A percentile compares a stretch with the other conserved stretches of the same genome.
Conservation (phyloP, 441 rosid genomes). For the Biscutella auriculata region DNA sequence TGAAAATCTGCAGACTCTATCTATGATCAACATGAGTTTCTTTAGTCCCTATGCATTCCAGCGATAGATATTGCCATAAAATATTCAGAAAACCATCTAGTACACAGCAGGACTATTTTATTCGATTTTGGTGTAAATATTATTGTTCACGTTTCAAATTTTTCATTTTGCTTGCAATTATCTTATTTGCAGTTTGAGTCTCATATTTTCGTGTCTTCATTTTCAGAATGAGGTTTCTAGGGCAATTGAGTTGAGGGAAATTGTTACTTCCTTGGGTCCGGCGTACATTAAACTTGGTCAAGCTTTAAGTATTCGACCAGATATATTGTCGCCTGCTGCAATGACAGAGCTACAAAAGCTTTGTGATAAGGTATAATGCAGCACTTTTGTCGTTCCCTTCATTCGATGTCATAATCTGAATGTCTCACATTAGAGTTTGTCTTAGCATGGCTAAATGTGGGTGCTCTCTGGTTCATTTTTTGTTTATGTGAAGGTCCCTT, state of each 20-base stretch:
- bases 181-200: background rate
- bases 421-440: background rate
- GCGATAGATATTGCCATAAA: background rate
- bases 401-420: background rate
- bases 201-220: background rate
- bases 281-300: conserved; percentile 96
- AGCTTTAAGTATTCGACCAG: conserved; percentile 96
- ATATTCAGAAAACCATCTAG: background rate
- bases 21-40: background rate
- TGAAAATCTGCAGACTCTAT: background rate
- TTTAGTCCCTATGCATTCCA: background rate
- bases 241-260: conserved; percentile 92
- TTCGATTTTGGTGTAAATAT: background rate
- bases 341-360: conserved; percentile 94
- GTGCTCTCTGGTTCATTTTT: conserved; percentile 17
- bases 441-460: background rate
- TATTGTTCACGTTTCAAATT: background rate
- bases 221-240: conserved; percentile 89
- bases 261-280: conserved; percentile 94
- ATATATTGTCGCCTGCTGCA: conserved; percentile 83
- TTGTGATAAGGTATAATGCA: conserved; percentile 72
- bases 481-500: conserved; percentile 73
- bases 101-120: background rate
- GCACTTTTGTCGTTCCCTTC: background rate
- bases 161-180: background rate